Evolutionary conservation across 2,329 filamentous ascomycete species (phyloP), one percentile per base, ranked within the genome.

Genomic region (Diaporthe citri): DNA sequence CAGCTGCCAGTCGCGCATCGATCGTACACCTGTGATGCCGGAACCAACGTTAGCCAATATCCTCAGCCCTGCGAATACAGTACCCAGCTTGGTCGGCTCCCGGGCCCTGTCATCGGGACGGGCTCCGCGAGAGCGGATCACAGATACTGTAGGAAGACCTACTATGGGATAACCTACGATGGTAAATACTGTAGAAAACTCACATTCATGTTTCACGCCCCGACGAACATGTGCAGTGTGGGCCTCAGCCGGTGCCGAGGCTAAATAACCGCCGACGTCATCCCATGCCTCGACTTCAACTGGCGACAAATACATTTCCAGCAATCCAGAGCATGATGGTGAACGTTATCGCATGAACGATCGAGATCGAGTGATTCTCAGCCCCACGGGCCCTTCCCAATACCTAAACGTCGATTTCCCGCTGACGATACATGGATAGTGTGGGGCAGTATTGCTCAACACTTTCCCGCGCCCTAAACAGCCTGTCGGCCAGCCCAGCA

Each of bases 201-300:
- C 22, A 9, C 22, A 41, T 25, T 60, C 39, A 25, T 46, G 41
- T 22, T 34, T 20, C 22, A n/a, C 28, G 41, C 28, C n/a, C 59
- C 15, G 28, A 48, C 41, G 20, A 20, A 56, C 48, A 56, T 70
- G 66, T n/a, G n/a, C n/a, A n/a, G n/a, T n/a, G n/a, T 56, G 48
- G 48, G 52, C 66, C 51, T 55, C 17, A 39, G 66, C 48, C 41
- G 70, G 28, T 28, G 56, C 41, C 70, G 56, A 72, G 55, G 70
- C 36, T 60, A 57, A 41, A 46, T 17, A 20, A 59, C 20, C 12
- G 36, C 56, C 70, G 56, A 72, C 70, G 70, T 67, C 60, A 73
- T 57, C 60, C 15, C 31, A 56, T 28, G 25, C 39, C 28, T 73
- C 39, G 39, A 31, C 34, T 39, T 13, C 15, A 31, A 55, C 34